Evolutionary conservation across 148 eudicot genomes (phyloP).

Genomic region (Gaultheria prostrata): DNA sequence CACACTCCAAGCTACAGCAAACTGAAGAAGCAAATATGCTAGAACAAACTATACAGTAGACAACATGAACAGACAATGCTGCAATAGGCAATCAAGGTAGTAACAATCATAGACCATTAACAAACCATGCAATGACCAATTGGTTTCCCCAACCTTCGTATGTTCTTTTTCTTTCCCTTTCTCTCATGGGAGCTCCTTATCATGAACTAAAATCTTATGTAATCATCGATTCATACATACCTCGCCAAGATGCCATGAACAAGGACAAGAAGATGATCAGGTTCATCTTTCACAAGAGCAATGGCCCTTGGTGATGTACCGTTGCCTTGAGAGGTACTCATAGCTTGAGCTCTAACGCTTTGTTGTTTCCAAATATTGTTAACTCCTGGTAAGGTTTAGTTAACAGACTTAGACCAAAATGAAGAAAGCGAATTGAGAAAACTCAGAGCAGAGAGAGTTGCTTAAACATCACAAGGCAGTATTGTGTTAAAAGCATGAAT

Average conservation of each 20-base stretch:
- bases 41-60: background rate
- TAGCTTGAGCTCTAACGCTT: constrained; percentile 48
- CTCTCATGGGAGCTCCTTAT: background rate
- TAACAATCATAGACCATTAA: background rate
- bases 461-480: background rate
- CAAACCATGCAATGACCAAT: background rate
- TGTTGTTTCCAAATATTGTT: constrained; percentile 40
- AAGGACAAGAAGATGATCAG: constrained; percentile 95
- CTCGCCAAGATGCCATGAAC: constrained; percentile 97
- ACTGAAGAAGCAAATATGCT: background rate
- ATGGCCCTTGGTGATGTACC: constrained; percentile 35
- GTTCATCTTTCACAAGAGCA: constrained; percentile 39
- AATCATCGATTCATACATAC: constrained; percentile 30
- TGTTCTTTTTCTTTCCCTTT: background rate
- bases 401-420: constrained; percentile 8
- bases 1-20: background rate
- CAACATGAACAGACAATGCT: background rate
- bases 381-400: constrained; percentile 39
- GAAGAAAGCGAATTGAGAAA: background rate
- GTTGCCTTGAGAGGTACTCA: constrained; percentile 59
- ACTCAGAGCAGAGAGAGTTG: background rate
- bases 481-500: background rate
- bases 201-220: background rate
- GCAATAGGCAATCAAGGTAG: background rate
- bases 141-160: background rate